Evolutionary conservation across 2,329 filamentous ascomycete genomes (phyloP).

Genomic region (Nothopassalora personata): DNA sequence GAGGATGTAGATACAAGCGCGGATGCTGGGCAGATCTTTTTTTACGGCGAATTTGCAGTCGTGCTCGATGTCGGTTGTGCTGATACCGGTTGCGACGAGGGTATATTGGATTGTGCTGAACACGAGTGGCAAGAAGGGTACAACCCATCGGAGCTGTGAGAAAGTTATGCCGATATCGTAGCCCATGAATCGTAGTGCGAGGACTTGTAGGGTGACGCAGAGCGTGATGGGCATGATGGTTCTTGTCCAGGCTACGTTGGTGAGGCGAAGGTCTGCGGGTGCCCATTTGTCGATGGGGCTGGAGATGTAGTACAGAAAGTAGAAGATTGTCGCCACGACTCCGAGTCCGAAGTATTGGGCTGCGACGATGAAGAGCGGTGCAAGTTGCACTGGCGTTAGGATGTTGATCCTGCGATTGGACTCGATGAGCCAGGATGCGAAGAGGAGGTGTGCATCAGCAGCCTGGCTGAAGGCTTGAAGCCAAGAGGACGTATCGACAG

Average conservation of each 20-base stretch:
- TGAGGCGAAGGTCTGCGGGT: slow-evolving; percentile 32
- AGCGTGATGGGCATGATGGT: slow-evolving; percentile 30
- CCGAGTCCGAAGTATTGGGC: slow-evolving; percentile 31
- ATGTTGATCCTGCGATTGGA: slow-evolving; percentile 5
- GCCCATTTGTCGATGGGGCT: slow-evolving; percentile 33
- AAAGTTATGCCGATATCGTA: not conserved
- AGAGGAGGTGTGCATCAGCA: not conserved
- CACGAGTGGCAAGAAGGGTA: slow-evolving; percentile 13
- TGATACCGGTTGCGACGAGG: slow-evolving; percentile 18
- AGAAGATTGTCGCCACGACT: slow-evolving; percentile 34
- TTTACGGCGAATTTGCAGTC: slow-evolving; percentile 13
- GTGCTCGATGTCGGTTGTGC: slow-evolving; percentile 17
- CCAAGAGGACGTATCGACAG: not conserved
- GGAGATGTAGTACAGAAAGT: slow-evolving; percentile 35
- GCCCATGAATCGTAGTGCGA: slow-evolving; percentile 7
- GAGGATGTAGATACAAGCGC: slow-evolving; percentile 7
- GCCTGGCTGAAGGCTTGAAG: not conserved
- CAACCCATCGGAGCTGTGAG: not conserved
- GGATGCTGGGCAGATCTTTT: slow-evolving; percentile 16
- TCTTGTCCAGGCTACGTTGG: slow-evolving; percentile 25
- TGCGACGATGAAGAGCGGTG: slow-evolving; percentile 22
- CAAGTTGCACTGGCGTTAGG: not conserved
- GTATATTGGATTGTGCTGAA: slow-evolving; percentile 17
- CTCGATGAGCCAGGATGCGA: slow-evolving; percentile 12
- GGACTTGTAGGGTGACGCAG: slow-evolving; percentile 24